Conservation (phyloP, 257 asterid genomes). For the Rubia yunnanensis region DNA sequence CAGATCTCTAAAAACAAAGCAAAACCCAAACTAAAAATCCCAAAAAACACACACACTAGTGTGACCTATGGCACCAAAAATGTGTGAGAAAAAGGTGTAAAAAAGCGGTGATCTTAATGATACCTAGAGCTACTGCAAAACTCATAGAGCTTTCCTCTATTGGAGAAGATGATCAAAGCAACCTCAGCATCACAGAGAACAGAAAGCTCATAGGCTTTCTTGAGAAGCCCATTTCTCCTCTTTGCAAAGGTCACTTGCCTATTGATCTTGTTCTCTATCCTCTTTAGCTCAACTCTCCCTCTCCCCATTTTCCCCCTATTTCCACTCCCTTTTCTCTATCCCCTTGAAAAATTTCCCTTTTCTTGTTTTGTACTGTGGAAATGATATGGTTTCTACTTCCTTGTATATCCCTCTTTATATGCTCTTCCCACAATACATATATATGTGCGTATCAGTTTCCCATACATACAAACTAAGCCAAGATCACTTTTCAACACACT, state of each 20-base stretch:
- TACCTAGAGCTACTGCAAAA: constrained; percentile 99
- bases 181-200: constrained; percentile 95
- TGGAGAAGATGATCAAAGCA: constrained; percentile 96
- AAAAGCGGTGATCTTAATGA: no score
- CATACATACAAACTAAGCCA: background rate
- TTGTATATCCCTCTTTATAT: constrained; percentile 15
- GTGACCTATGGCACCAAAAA: background rate
- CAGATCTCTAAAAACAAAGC: constrained; percentile 27
- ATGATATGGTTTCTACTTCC: constrained; percentile 5
- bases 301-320: constrained; percentile 48
- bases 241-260: constrained; percentile 95
- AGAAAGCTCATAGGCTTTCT: constrained; percentile 96
- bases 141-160: constrained; percentile 98
- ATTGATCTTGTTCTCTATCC: constrained; percentile 95
- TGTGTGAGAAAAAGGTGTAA: background rate
- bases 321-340: background rate
- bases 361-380: background rate
- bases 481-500: constrained; percentile 7
- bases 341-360: background rate
- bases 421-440: constrained; percentile 13
- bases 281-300: constrained; percentile 86
- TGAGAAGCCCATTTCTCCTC: constrained; percentile 85
- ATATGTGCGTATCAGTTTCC: background rate
- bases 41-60: constrained; percentile 1
- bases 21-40: constrained; percentile 8